Conservation (phyloP, 2,329 filamentous ascomycete species). For the Ophiostoma ulmi region DNA sequence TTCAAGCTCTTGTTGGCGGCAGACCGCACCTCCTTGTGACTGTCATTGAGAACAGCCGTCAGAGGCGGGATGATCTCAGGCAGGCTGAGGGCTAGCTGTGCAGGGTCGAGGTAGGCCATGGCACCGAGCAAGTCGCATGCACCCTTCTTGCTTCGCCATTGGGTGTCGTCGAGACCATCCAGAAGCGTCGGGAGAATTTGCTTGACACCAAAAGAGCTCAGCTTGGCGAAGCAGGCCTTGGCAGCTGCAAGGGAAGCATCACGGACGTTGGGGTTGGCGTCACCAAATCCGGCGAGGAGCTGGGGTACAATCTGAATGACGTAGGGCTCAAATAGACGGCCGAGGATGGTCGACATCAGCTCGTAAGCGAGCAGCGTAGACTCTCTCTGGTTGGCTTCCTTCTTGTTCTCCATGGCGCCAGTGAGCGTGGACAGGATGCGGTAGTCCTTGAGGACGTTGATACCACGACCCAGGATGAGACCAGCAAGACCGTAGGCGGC, state of each 20-base stretch:
- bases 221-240: constrained; percentile 85
- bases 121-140: constrained; percentile 94
- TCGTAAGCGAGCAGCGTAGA: constrained; percentile 87
- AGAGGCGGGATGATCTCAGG: constrained; percentile 96
- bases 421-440: constrained; percentile 78
- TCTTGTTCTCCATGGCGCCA: constrained; percentile 88
- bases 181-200: constrained; percentile 87
- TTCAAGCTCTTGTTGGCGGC: constrained; percentile 95
- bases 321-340: constrained; percentile 89
- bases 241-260: constrained; percentile 89
- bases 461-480: constrained; percentile 80
- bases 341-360: constrained; percentile 78
- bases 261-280: constrained; percentile 80
- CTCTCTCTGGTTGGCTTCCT: constrained; percentile 81
- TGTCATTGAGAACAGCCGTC: constrained; percentile 91
- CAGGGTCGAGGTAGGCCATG: constrained; percentile 96
- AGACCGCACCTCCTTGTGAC: constrained; percentile 90
- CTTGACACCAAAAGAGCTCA: constrained; percentile 95
- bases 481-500: constrained; percentile 93
- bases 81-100: constrained; percentile 85
- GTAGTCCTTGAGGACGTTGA: constrained; percentile 74
- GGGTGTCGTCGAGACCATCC: constrained; percentile 85
- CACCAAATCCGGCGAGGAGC: constrained; percentile 81
- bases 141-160: constrained; percentile 98
- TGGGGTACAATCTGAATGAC: constrained; percentile 93